phyloP scores from a whole-genome alignment of 2,329 filamentous ascomycete species.

The Colletotrichum incanum region DNA sequence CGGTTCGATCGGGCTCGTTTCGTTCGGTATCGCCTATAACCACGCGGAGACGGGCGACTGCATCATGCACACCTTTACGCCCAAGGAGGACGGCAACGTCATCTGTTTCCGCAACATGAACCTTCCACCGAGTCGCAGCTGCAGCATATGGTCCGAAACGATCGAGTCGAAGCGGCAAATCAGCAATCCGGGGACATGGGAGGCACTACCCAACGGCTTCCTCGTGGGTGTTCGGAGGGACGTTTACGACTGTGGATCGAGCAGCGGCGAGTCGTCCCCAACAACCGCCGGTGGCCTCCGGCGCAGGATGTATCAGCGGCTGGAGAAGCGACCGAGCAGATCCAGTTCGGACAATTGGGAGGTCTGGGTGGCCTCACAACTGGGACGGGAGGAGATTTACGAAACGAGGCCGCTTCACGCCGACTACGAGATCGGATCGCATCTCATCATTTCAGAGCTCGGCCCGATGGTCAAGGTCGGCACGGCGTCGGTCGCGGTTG shows the following conservation, averaged over 20 bases:
- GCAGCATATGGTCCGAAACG: conserved; percentile 67
- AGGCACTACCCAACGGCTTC: conserved; percentile 71
- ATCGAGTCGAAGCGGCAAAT: conserved; percentile 68
- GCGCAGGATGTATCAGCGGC: conserved; percentile 47
- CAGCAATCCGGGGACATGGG: conserved; percentile 77
- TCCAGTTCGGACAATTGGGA: conserved; percentile 63
- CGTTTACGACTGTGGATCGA: conserved; percentile 47
- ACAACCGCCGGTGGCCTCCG: conserved; percentile 48
- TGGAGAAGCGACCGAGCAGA: conserved; percentile 45
- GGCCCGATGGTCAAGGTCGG: conserved; percentile 78
- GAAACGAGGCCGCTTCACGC: conserved; percentile 63
- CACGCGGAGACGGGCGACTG: conserved; percentile 73
- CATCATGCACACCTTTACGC: conserved; percentile 75
- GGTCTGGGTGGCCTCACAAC: conserved; percentile 67
- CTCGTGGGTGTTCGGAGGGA: conserved; percentile 75
- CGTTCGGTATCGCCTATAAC: conserved; percentile 76
- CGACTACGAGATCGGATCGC: conserved; percentile 59
- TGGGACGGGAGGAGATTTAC: conserved; percentile 60
- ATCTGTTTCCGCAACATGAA: conserved; percentile 70
- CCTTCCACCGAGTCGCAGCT: conserved; percentile 58
- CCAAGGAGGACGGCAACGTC: conserved; percentile 66
- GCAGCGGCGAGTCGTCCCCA: conserved; percentile 43
- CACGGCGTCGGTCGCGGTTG: conserved; percentile 76
- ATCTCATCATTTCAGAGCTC: conserved; percentile 76
- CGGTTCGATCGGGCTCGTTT: conserved; percentile 70